Evolutionary conservation across 768 basidiomycete species (phyloP), one percentile per base, ranked within the genome.

Genomic region (Kwoniella botswanensis): DNA sequence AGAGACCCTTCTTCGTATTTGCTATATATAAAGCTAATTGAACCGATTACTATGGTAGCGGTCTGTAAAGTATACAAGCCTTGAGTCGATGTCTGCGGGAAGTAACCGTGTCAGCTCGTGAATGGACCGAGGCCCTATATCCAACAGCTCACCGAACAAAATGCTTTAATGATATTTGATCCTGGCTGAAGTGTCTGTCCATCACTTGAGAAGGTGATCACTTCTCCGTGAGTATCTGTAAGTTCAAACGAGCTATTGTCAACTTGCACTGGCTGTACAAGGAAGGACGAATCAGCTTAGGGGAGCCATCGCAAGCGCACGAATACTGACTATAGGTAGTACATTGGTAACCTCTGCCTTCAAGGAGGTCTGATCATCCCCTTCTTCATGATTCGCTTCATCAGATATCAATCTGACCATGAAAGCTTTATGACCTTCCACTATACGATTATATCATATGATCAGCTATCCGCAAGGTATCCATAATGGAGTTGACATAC

Each of bases 311-410:
- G 18, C 35, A 64, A 11, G 24, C 35, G 35, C 0, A 35, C 35
- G 35, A 35, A 1, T 4, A 85, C 91, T 82, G 81, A 95, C 94
- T 74, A 92, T 92, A 42, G 92, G 90, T 24, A 96, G 81, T 50
- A 84, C 83, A 77, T 93, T 98, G 42, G 83, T 84, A 35, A 95
- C 83, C 1, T 85, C 85, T 18, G 91, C 86, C 64, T 88, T 84
- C 18, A 95, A 77, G 71, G 84, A 87, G 44, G 86, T 89, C 1
- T 90, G 90, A 80, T 95, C 93, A 71, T 88, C 86, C 2, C 85
- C 86, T n/a, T 87, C 87, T 2, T 88, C 88, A 24, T 88, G 78
- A 53, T 77, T 84, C 0, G 90, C 90, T 61, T 85, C 78, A 12
- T 84, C 79, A 4, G 72, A 71, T 0, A 85, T 75, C 4, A 91